Evolutionary conservation across 208 protist genomes (phyloP), one percentile per base, ranked within the genome.

Genomic region (Tritrichomonas musculus): DNA sequence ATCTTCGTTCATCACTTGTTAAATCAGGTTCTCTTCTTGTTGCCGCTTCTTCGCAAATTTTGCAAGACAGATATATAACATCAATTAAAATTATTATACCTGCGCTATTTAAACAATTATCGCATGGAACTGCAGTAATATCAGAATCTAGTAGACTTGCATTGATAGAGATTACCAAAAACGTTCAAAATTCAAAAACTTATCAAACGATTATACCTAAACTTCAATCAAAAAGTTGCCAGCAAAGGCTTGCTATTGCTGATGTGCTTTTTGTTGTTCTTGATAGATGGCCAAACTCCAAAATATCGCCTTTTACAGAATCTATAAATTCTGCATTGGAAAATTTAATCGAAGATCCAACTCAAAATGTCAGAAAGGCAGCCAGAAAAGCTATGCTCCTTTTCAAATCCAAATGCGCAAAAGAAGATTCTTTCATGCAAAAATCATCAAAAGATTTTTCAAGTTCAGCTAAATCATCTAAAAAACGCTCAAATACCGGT

Each of bases 91-190:
- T 57, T 39, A 14, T 88, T 0, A 57, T 88, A 33, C 77, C 77
- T n/a, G 27, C 44, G 53, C 47, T 88, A 44, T 88, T 88, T 57
- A 88, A 88, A 88, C 77, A 88, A 88, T 44, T 47, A n/a, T 41
- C 47, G 8, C 77, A 88, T 47, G 77, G 77, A 57, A 88, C 77
- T 55, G 41, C 77, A 14, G 20, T 88, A n/a, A 88, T 88, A 57
- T 57, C 47, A 20, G 17, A 88, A 39, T 88, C 77, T 33, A 57
- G 77, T 39, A 41, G 57, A 20, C 57, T 36, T 50, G 77, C 77
- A 60, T 33, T 88, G 33, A 5, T 88, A 14, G 77, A 88, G 39
- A 88, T 88, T n/a, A 47, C n/a, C 4, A n/a, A 8, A 39, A 53
- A 88, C 57, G 44, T 47, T 88, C 77, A 88, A 30, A 53, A 88